Conservation (phyloP, 805 yeast genomes). For the Teunomyces aglyptinius region DNA sequence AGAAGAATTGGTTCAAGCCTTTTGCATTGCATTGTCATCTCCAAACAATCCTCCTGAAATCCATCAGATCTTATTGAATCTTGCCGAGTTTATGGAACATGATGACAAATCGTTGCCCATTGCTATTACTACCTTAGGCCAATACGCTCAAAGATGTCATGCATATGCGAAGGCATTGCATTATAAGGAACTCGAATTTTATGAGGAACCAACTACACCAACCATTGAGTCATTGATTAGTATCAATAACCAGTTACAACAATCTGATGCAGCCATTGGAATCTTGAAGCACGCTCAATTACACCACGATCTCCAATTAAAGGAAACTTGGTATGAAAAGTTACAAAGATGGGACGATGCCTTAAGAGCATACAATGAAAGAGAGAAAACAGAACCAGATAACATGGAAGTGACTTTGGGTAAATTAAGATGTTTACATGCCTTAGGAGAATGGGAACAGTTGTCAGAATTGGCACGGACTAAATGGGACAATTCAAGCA, state of each 20-base stretch:
- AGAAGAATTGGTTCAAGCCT: slow-evolving; percentile 81
- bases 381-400: slow-evolving; percentile 63
- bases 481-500: slow-evolving; percentile 75
- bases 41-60: slow-evolving; percentile 95
- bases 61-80: slow-evolving; percentile 79
- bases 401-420: slow-evolving; percentile 93
- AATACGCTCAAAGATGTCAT: slow-evolving; percentile 91
- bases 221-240: slow-evolving; percentile 90
- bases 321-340: slow-evolving; percentile 97
- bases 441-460: slow-evolving; percentile 98
- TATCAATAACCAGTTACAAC: slow-evolving; percentile 92
- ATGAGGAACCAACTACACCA: slow-evolving; percentile 87
- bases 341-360: slow-evolving; percentile 99
- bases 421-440: slow-evolving; percentile 96
- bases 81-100: slow-evolving; percentile 97
- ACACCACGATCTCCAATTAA: slow-evolving; percentile 84
- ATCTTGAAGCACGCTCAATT: slow-evolving; percentile 91
- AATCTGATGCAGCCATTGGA: slow-evolving; percentile 97
- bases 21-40: slow-evolving; percentile 84
- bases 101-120: slow-evolving; percentile 93
- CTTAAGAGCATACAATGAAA: slow-evolving; percentile 77
- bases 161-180: slow-evolving; percentile 97
- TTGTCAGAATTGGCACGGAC: slow-evolving; percentile 79
- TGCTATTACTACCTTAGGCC: slow-evolving; percentile 84
- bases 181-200: slow-evolving; percentile 91